Conservation (phyloP, 2,329 filamentous ascomycete genomes). For the Lasiodiplodia hormozganensis region DNA sequence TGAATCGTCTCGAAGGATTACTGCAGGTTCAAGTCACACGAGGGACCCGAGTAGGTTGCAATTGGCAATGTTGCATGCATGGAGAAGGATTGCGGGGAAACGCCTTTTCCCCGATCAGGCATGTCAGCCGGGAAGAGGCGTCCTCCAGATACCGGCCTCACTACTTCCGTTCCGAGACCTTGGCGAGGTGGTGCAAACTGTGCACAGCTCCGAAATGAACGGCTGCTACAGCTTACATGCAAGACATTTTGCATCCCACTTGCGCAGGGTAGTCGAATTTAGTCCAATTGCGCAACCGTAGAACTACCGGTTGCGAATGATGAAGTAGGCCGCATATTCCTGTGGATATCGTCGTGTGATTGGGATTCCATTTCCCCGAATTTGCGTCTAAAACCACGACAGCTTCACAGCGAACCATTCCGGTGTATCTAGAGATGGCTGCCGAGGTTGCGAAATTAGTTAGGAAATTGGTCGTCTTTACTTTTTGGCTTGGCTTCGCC, state of each 20-base stretch:
- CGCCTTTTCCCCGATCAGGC: conserved; percentile 1
- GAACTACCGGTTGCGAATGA: no score
- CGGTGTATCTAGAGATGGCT: background rate
- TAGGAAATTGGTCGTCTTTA: background rate
- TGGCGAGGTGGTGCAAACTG: background rate
- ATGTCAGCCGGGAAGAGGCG: conserved; percentile 3
- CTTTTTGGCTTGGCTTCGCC: background rate
- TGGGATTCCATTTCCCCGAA: no score
- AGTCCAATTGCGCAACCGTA: no score
- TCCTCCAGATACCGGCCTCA: background rate
- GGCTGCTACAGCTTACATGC: background rate
- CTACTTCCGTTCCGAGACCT: background rate
- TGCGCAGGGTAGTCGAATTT: no score
- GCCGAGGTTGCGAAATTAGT: background rate
- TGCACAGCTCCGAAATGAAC: no score
- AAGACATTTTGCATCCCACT: no score
- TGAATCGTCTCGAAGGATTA: background rate
- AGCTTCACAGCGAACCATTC: background rate
- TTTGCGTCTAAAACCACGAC: no score
- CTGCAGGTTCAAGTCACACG: background rate
- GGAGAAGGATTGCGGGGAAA: conserved; percentile 18
- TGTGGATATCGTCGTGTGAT: no score
- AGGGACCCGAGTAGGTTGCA: background rate
- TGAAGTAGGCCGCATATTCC: no score
- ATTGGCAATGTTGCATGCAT: conserved; percentile 8